These are phyloP conservation scores for Rhexocercosporidium sp. DNA, from an alignment of 2,329 filamentous ascomycete genomes.

Conservation along the genomic window DNA sequence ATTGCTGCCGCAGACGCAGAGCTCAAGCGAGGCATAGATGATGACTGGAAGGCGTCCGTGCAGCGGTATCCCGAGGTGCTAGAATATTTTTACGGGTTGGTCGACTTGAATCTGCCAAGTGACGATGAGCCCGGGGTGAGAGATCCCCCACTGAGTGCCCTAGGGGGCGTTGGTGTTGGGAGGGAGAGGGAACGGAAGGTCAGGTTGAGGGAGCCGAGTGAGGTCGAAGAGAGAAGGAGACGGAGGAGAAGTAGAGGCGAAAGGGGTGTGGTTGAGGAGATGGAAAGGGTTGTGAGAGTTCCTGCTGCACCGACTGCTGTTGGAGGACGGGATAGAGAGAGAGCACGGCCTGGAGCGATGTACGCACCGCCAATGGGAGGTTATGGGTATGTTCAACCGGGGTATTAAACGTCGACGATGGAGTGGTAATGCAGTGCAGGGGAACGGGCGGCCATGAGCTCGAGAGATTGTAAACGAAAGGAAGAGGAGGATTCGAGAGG, in stretches of 20 bases:
- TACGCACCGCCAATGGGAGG: constrained; percentile 16
- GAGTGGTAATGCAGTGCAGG: constrained; percentile 3
- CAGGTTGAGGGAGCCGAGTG: constrained; percentile 32
- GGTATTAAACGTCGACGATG: neutral
- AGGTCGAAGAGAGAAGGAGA: constrained; percentile 27
- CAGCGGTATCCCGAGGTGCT: constrained; percentile 81
- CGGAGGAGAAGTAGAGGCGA: constrained; percentile 18
- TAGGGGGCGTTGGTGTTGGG: constrained; percentile 31
- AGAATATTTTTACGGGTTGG: constrained; percentile 77
- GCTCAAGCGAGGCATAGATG: constrained; percentile 76
- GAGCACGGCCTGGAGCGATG: constrained; percentile 17
- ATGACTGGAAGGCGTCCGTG: constrained; percentile 78
- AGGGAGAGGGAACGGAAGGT: constrained; percentile 37
- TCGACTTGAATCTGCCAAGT: constrained; percentile 67
- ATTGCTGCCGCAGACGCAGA: constrained; percentile 67
- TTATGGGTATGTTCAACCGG: constrained; percentile 15
- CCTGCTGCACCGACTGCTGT: constrained; percentile 1
- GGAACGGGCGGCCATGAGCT: too few relatives aligned
- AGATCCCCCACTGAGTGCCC: constrained; percentile 60
- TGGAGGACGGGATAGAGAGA: constrained; percentile 22
- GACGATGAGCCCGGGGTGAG: constrained; percentile 65
- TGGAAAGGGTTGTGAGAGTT: constrained; percentile 19
- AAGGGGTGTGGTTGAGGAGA: constrained; percentile 6
- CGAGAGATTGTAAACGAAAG: neutral
- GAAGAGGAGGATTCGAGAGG: neutral